Conservation (phyloP, 768 basidiomycete genomes). For the Podaxis carcinomalis region DNA sequence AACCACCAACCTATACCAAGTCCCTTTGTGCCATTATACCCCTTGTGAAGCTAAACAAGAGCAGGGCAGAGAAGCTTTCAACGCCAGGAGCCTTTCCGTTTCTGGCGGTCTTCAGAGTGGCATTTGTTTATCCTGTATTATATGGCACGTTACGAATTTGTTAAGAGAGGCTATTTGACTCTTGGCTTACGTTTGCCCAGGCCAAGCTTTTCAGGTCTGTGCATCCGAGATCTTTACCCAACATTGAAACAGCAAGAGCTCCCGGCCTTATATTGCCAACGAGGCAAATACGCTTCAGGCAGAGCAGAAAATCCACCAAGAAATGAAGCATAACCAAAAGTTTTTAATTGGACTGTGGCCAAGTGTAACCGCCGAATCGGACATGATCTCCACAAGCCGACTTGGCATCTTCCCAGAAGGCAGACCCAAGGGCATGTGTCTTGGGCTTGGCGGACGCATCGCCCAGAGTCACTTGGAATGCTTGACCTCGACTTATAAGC, state of each 20-base stretch:
- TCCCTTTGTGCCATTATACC: too few species aligned
- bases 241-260: not conserved
- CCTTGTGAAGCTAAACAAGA: too few species aligned
- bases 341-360: not conserved
- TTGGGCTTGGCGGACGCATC: slow-evolving; percentile 9
- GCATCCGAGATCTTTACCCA: not conserved
- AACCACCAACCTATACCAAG: too few species aligned
- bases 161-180: not conserved
- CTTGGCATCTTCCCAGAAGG: slow-evolving; percentile 13
- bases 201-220: not conserved
- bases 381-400: not conserved
- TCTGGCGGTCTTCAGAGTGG: not conserved
- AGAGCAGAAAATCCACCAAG: not conserved
- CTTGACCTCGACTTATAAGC: slow-evolving; percentile 9
- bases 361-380: not conserved
- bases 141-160: not conserved
- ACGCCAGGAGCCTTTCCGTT: not conserved
- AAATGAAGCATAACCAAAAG: not conserved
- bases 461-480: slow-evolving; percentile 12
- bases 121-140: not conserved
- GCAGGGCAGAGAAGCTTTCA: not conserved
- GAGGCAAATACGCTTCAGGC: not conserved
- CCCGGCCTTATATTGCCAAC: not conserved
- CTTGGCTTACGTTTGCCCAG: slow-evolving; percentile 1
- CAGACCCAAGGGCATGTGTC: slow-evolving; percentile 11